Base-by-base conservation (phyloP, 345 rosid species). In the Adansonia digitata region DNA sequence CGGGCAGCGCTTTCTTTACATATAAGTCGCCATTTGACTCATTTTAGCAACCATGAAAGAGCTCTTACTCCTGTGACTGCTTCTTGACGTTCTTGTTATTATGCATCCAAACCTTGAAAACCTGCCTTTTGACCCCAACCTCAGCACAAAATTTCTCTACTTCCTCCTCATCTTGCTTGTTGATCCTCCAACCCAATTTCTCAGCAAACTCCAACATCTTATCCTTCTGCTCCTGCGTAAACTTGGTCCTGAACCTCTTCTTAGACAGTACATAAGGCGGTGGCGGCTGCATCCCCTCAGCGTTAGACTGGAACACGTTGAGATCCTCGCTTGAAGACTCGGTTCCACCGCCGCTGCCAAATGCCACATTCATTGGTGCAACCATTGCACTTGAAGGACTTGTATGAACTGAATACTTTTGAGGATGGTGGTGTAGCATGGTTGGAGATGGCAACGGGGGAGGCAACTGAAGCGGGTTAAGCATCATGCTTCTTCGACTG, bases 31-130 rank as follows among this genome's bases (percentile, higher is more conserved):
- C n/a, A n/a, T n/a, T n/a, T n/a, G n/a, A n/a, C n/a, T n/a, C n/a
- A n/a, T n/a, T n/a, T n/a, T n/a, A n/a, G n/a, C n/a, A n/a, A n/a
- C n/a, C n/a, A n/a, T n/a, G n/a, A n/a, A 8, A 67, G 55, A 48
- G 17, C 42, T 77, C 60, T 37, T 77, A 81, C 26, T 57, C 75
- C 13, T 65, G 75, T 3, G 67, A 83, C 55, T 85, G 85, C 81
- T 86, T 90, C 87, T 77, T 89, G 27, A 80, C 85, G 51, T 78
- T 88, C 89, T 92, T 92, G 77, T 92, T 92, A 75, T 92, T 92
- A 68, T 92, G 97, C 97, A 92, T 92, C 97, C 97, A 92, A 5
- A 92, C 97, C 76, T 90, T 90, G 80, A 92, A 88, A 22, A 90
- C 94, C 72, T 82, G 91, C 75, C 94, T 87, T 72, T 79, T 88